Percentiles rank a stretch among this genome's conserved stretches.
Evolutionary conservation across 73 alveolate species (phyloP).

Genomic region (Paramecium sonneborni): DNA sequence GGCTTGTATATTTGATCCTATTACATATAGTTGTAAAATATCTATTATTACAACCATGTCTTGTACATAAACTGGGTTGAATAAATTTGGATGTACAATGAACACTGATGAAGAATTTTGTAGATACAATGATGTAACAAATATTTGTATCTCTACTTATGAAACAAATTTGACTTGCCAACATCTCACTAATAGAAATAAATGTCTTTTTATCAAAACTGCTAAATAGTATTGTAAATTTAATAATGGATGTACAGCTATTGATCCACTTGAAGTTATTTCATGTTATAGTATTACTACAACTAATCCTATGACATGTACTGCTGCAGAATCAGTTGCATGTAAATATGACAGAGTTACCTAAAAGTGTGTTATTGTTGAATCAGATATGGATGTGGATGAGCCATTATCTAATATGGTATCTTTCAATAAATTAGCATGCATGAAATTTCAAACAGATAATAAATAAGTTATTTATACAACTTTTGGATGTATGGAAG

Average conservation of each 20-base stretch:
- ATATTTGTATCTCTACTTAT: neutral
- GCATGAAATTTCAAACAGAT: conserved; percentile 5
- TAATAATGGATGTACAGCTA: neutral
- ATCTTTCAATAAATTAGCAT: conserved; percentile 1
- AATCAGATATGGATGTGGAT: neutral
- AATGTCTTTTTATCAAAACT: neutral
- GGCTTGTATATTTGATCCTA: neutral
- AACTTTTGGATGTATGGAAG: neutral
- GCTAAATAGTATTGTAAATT: conserved; percentile 7
- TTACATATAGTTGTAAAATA: neutral
- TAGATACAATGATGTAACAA: neutral
- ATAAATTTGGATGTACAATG: neutral
- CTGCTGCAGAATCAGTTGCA: neutral
- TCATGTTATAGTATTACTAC: neutral
- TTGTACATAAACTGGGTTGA: neutral
- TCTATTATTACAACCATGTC: neutral
- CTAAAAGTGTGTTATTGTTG: neutral
- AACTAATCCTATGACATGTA: neutral
- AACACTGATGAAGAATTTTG: neutral
- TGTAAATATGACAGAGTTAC: conserved; percentile 1
- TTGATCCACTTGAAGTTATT: neutral
- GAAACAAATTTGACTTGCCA: neutral
- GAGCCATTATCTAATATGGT: neutral
- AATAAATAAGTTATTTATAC: neutral
- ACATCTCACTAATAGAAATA: neutral